Conservation (phyloP, 2,329 filamentous ascomycete genomes). For the Madurella fahalii region DNA sequence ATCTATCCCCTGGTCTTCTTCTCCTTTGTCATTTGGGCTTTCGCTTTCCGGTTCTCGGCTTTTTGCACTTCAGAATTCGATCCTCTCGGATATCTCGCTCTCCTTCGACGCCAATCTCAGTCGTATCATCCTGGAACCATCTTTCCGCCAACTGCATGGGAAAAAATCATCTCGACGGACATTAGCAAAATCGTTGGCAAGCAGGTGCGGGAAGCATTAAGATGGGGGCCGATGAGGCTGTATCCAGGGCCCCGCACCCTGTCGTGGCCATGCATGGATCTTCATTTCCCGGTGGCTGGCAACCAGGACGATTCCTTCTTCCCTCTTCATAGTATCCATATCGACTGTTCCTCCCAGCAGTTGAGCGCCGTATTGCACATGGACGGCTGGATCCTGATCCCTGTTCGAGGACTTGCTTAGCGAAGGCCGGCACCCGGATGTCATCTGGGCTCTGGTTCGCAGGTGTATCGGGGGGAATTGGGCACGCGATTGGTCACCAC, state of each 20-base stretch:
- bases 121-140: background rate
- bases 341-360: background rate
- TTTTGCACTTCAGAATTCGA: slow-evolving; percentile 1
- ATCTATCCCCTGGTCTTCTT: slow-evolving; percentile 1
- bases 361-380: background rate
- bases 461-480: background rate
- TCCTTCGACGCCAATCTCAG: background rate
- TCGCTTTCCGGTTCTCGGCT: background rate
- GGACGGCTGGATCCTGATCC: background rate
- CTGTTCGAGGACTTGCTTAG: background rate
- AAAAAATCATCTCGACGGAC: background rate
- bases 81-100: slow-evolving; percentile 2
- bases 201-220: background rate
- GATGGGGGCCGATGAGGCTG: background rate
- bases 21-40: background rate
- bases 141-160: slow-evolving; percentile 1
- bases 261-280: background rate
- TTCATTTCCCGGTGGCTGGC: background rate
- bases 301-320: background rate
- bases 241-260: background rate
- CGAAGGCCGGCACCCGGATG: background rate
- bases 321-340: background rate
- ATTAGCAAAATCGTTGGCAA: background rate
- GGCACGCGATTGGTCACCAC: background rate
- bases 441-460: background rate